These are phyloP conservation scores for Vairimorpha apis DNA, from an alignment of 371 early-diverging fungal genomes.

Conservation along the genomic window DNA sequence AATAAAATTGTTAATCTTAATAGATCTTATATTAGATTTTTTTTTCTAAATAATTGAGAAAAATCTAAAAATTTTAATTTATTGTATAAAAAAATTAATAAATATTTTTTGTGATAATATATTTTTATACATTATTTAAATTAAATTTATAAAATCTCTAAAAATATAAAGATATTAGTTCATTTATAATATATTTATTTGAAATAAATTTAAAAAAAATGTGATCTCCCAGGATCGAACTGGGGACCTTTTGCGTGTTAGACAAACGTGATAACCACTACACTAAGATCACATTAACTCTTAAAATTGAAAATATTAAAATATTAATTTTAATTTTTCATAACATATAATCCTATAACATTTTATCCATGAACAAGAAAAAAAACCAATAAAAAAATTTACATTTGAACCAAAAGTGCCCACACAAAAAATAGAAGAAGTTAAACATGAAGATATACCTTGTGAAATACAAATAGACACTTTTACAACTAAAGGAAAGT, in stretches of 20 bases:
- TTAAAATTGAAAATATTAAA: not conserved
- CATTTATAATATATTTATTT: too few species aligned
- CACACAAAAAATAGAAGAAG: conserved; percentile 16
- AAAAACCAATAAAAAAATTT: conserved; percentile 19
- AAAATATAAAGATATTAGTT: too few species aligned
- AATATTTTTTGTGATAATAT: too few species aligned
- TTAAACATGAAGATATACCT: conserved; percentile 7
- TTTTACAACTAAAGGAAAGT: not conserved
- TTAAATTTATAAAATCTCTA: too few species aligned
- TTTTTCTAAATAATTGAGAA: too few species aligned
- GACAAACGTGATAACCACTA: conserved; percentile 82
- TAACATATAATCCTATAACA: too few species aligned
- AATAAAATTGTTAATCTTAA: too few species aligned
- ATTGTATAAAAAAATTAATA: too few species aligned
- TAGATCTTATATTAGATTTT: too few species aligned
- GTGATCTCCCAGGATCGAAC: conserved; percentile 69
- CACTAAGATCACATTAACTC: conserved; percentile 70
- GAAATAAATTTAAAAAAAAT: conserved; percentile 58
- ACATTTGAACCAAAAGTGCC: conserved; percentile 38
- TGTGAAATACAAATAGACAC: conserved; percentile 1
- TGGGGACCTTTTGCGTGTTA: conserved; percentile 78
- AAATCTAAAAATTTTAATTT: too few species aligned
- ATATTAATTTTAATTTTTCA: not conserved
- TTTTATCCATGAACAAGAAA: conserved; percentile 18
- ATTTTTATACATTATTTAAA: too few species aligned